A percentile compares a stretch with the other conserved stretches of the same genome.
Conservation (phyloP, 495 filamentous ascomycete species). For the Halenospora varia region DNA sequence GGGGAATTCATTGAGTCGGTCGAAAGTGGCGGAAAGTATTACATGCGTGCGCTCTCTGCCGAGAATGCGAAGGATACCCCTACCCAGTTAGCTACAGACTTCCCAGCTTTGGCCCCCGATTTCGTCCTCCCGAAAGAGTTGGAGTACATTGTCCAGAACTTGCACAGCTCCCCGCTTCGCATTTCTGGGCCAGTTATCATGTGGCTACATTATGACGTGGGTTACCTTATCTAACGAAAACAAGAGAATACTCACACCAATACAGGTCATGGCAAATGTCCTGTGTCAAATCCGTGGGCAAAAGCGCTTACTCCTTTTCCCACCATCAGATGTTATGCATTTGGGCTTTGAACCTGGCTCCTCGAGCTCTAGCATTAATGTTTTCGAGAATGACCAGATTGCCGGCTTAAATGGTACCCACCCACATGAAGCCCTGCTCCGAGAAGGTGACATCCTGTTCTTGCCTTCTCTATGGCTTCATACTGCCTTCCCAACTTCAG, state of each 20-base stretch:
- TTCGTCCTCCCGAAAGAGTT: slow-evolving; percentile 67
- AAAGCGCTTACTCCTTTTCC: slow-evolving; percentile 73
- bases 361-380: slow-evolving; percentile 71
- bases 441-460: slow-evolving; percentile 72
- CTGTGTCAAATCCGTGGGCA: slow-evolving; percentile 73
- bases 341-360: slow-evolving; percentile 70
- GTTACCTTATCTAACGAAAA: slow-evolving; percentile 16
- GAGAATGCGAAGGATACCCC: slow-evolving; percentile 64
- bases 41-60: slow-evolving; percentile 70
- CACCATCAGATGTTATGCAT: slow-evolving; percentile 66
- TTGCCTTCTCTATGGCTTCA: slow-evolving; percentile 82
- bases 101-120: slow-evolving; percentile 62
- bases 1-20: slow-evolving; percentile 63
- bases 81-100: slow-evolving; percentile 65
- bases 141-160: slow-evolving; percentile 49
- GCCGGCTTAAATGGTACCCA: slow-evolving; percentile 49
- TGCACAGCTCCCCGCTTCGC: slow-evolving; percentile 77
- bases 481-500: slow-evolving; percentile 61
- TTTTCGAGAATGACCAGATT: slow-evolving; percentile 48
- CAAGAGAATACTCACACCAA: not conserved
- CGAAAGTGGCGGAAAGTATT: slow-evolving; percentile 55
- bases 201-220: slow-evolving; percentile 91
- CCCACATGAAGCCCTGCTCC: slow-evolving; percentile 61
- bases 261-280: slow-evolving; percentile 80
- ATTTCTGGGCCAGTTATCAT: slow-evolving; percentile 81